Conservation (phyloP, 441 rosid species). For the Biscutella laevigata region DNA sequence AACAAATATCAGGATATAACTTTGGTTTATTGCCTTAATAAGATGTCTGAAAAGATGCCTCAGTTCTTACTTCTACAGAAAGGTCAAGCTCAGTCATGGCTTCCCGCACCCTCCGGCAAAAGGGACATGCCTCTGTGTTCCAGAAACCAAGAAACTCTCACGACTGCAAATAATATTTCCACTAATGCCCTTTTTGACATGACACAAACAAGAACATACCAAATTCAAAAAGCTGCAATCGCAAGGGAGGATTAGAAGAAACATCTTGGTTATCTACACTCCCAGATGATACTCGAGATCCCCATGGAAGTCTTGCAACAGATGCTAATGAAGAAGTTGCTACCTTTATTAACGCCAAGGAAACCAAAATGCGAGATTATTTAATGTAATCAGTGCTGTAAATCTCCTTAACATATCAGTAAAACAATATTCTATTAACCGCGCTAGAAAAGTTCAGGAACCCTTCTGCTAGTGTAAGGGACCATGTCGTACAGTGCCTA, state of each 20-base stretch:
- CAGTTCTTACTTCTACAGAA: constrained; percentile 47
- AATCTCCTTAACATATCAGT: background rate
- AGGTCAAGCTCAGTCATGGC: constrained; percentile 84
- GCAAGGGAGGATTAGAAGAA: constrained; percentile 32
- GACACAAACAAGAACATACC: constrained; percentile 31
- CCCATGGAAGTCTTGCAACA: constrained; percentile 68
- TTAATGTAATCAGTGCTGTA: background rate
- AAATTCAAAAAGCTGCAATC: constrained; percentile 65
- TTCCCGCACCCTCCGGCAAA: constrained; percentile 79
- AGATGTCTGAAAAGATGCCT: background rate
- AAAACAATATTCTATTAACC: background rate
- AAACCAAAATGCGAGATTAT: background rate
- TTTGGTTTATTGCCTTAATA: background rate
- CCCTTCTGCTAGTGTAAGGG: background rate
- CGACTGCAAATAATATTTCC: background rate
- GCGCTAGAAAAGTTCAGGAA: background rate
- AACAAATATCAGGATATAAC: constrained; percentile 15
- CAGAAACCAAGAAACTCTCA: constrained; percentile 16
- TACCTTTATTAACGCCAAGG: constrained; percentile 24
- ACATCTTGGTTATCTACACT: constrained; percentile 18
- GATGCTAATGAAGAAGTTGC: constrained; percentile 65
- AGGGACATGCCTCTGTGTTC: constrained; percentile 73
- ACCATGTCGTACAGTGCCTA: background rate
- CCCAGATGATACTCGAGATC: constrained; percentile 41
- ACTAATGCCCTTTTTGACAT: background rate